Conservation (phyloP, 176 grass and related monocot genomes). For the Thalia dealbata region DNA sequence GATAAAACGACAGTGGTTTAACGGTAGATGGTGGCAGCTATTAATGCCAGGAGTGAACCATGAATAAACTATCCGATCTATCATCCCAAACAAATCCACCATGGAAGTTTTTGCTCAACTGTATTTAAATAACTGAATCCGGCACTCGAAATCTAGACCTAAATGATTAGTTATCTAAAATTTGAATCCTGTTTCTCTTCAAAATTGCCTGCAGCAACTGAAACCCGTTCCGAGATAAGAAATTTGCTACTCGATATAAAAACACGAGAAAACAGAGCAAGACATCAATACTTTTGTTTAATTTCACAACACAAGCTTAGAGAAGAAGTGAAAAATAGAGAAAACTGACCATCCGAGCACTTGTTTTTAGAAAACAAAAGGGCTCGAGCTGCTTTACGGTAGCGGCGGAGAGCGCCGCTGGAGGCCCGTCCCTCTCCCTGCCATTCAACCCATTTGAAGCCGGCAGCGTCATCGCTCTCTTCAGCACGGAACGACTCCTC, state of each 20-base stretch:
- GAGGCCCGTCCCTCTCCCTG: neutral
- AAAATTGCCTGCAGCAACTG: neutral
- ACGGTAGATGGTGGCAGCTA: neutral
- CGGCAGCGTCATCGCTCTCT: neutral
- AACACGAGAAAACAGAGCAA: neutral
- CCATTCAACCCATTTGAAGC: neutral
- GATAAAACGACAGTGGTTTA: neutral
- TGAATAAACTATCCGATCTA: neutral
- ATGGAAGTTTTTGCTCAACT: neutral
- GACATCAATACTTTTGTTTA: neutral
- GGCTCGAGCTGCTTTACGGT: constrained; percentile 5
- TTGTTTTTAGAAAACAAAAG: constrained; percentile 11
- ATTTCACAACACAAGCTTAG: neutral
- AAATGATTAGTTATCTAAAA: neutral
- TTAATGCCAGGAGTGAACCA: neutral
- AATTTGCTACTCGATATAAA: neutral
- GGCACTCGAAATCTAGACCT: too few species aligned
- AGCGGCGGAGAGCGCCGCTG: neutral
- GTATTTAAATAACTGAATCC: neutral
- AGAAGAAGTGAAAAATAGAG: neutral
- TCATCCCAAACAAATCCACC: neutral
- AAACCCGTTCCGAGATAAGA: neutral
- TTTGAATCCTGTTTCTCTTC: neutral
- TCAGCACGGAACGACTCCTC: constrained; percentile 8
- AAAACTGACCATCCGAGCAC: constrained; percentile 11